A percentile compares a stretch with the other conserved stretches of the same genome.
Conservation (phyloP, 441 rosid genomes). For the Lepidium campestre region DNA sequence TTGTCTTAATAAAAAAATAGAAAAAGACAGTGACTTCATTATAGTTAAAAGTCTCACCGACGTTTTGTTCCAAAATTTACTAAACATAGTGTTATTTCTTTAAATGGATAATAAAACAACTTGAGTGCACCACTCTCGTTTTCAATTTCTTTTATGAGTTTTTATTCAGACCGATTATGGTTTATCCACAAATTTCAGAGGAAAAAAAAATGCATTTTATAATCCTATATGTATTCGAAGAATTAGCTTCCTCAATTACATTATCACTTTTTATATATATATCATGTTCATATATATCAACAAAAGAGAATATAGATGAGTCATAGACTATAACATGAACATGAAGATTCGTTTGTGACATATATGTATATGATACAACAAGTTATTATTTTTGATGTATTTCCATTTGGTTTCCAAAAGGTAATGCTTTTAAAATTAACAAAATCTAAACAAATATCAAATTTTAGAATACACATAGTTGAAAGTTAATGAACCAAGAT, state of each 20-base stretch:
- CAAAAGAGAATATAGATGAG: constrained; percentile 6
- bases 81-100: not conserved
- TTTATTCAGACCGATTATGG: not conserved
- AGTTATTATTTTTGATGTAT: too few relatives aligned
- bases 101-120: not conserved
- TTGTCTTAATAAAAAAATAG: not conserved
- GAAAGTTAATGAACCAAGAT: too few relatives aligned
- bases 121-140: not conserved
- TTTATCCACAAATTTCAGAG: not conserved
- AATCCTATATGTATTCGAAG: not conserved
- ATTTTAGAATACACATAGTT: too few relatives aligned
- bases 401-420: too few relatives aligned
- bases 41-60: constrained; percentile 12
- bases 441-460: too few relatives aligned
- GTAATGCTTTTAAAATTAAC: too few relatives aligned
- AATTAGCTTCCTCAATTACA: not conserved
- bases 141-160: not conserved
- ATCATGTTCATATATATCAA: not conserved
- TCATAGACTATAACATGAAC: not conserved
- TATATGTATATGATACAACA: too few relatives aligned
- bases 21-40: constrained; percentile 1
- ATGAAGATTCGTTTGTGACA: not conserved
- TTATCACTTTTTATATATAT: not conserved
- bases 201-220: not conserved
- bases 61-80: not conserved